Evolutionary conservation across 345 rosid genomes (phyloP).

Genomic region (Hirschfeldia incana): DNA sequence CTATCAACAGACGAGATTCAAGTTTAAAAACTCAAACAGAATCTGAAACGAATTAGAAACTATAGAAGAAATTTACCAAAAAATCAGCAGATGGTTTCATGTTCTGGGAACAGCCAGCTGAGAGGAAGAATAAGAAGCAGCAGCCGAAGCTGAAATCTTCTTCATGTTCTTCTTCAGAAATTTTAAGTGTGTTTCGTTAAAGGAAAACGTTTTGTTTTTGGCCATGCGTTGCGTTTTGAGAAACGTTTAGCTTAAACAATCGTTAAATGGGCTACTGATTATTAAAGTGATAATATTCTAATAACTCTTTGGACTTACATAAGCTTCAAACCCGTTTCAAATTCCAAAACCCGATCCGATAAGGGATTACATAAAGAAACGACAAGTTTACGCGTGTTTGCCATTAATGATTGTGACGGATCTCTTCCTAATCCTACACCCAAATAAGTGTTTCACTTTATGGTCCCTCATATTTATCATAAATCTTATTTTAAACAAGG

Average conservation of each 20-base stretch:
- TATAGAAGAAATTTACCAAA: conserved; percentile 49
- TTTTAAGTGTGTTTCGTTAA: too few relatives aligned
- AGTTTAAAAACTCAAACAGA: not conserved
- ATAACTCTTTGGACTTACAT: too few relatives aligned
- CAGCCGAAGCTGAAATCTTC: conserved; percentile 45
- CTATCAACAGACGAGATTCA: conserved; percentile 36
- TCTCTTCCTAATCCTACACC: conserved; percentile 20
- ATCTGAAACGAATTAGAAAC: not conserved
- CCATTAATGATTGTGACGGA: conserved; percentile 56
- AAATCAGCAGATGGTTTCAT: conserved; percentile 59
- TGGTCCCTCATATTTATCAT: not conserved
- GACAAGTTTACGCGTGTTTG: conserved; percentile 52
- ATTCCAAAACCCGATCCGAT: too few relatives aligned
- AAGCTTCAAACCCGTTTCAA: too few relatives aligned
- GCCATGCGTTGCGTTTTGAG: too few relatives aligned
- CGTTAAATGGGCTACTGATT: too few relatives aligned
- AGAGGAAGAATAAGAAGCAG: conserved; percentile 28
- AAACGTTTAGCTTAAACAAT: too few relatives aligned
- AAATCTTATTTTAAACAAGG: not conserved
- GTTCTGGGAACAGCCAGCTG: conserved; percentile 26
- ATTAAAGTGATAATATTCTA: too few relatives aligned
- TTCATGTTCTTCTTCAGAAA: conserved; percentile 50
- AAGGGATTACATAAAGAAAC: conserved; percentile 19
- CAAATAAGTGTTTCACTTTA: conserved; percentile 27
- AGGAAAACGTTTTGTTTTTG: too few relatives aligned